These are phyloP conservation scores for Trypanosoma grayi DNA, from an alignment of 208 protist genomes.

Conservation along the genomic window DNA sequence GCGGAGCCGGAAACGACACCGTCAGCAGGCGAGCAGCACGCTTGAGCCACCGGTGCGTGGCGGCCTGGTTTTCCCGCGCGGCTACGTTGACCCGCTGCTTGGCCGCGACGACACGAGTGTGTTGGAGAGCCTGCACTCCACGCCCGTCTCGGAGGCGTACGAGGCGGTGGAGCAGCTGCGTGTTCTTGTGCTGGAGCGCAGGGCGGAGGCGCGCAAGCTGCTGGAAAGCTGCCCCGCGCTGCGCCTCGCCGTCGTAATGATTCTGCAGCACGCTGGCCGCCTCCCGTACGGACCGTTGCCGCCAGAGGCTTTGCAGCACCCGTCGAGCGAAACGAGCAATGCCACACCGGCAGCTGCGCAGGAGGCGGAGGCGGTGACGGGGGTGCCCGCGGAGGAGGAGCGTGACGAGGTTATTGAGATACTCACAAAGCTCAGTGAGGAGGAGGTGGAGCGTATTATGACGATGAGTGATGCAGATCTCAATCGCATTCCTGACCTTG, in stretches of 20 bases:
- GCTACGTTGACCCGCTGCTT: conserved; percentile 60
- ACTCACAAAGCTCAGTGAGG: conserved; percentile 71
- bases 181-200: conserved; percentile 71
- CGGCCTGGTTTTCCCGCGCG: conserved; percentile 52
- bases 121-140: conserved; percentile 46
- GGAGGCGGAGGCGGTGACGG: conserved; percentile 9
- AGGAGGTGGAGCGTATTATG: conserved; percentile 73
- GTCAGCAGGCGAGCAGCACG: conserved; percentile 34
- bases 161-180: conserved; percentile 89
- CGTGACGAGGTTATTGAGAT: conserved; percentile 74
- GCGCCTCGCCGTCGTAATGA: conserved; percentile 67
- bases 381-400: conserved; percentile 34
- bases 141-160: conserved; percentile 69
- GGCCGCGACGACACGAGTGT: conserved; percentile 58
- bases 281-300: conserved; percentile 50
- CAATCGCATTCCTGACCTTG: conserved; percentile 50
- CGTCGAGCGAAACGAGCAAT: background rate
- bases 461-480: conserved; percentile 66
- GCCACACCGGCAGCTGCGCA: conserved; percentile 7
- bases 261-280: conserved; percentile 79
- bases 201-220: conserved; percentile 53
- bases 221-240: conserved; percentile 70
- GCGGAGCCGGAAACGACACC: conserved; percentile 21
- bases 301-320: conserved; percentile 42
- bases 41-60: conserved; percentile 12